Base-by-base conservation (phyloP, 176 grass and related monocot genomes). In the Ensete glaucum region DNA sequence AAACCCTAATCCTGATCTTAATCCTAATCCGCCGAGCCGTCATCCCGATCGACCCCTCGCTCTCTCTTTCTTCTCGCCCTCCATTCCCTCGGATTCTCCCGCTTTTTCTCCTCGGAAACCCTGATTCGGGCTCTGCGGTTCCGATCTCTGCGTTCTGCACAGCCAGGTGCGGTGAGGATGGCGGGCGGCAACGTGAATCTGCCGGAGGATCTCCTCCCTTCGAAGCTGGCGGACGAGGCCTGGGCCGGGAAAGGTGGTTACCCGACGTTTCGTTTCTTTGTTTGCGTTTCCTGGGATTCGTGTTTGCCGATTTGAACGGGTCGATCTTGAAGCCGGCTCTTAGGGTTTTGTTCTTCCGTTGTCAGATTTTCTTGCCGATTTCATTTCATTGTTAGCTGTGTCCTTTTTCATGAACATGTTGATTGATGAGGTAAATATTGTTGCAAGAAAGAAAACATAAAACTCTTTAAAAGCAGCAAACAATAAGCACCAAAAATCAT, bases 201-300 rank as follows among this genome's bases (percentile, higher is more conserved):
- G 72, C 72, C 72, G 13, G 72, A 74, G 23, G 72, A 58, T 56
- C 72, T 74, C 53, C 53, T 74, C 22, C 23, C n/a, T 10, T 74
- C 72, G 14, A 29, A 54, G 24, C 12, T 23, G 22, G 24, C 21
- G 11, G 72, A 57, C 48, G 52, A 56, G 22, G 51, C 24, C 22
- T 55, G 72, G 72, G 14, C 52, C 22, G 72, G 52, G 23, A 11
- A 21, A 26, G 53, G 53, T 56, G 52, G 13, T 26, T 8, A 23
- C 24, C 29, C 14, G 23, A 26, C 16, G 53, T 2, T 74, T 19
- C 14, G 24, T 56, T 15, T 53, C 21, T 54, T 73, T 16, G n/a
- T 24, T 52, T 8, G 9, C 48, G 9, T 74, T 74, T 57, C 9
- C 5, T 1, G 9, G 0, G 53, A 9, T 19, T 34, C 19, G 34